Evolutionary conservation across 2,329 filamentous ascomycete genomes (phyloP).

Genomic region (Purpureocillium takamizusanense): DNA sequence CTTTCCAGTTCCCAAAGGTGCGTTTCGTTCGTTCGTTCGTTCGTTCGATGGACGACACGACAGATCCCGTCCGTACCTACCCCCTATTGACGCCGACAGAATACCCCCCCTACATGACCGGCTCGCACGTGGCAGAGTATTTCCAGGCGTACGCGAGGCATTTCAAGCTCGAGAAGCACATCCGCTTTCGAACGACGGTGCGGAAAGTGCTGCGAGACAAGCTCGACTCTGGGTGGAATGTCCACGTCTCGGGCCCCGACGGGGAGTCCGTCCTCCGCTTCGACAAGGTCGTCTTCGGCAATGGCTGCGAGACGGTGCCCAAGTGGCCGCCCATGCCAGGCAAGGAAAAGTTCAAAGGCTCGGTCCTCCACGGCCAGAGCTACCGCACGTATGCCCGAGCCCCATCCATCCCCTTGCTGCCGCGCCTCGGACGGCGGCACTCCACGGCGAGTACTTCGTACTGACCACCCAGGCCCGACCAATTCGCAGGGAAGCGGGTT

Average conservation of each 20-base stretch:
- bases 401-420: too few relatives aligned
- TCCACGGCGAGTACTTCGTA: too few relatives aligned
- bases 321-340: constrained; percentile 27
- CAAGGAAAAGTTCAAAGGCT: constrained; percentile 19
- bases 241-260: not conserved
- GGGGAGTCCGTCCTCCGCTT: constrained; percentile 12
- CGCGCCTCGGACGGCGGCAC: too few relatives aligned
- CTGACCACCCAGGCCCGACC: constrained; percentile 10
- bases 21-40: not conserved
- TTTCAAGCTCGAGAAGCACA: constrained; percentile 17
- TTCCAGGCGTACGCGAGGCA: constrained; percentile 24
- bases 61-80: too few relatives aligned
- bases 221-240: constrained; percentile 1
- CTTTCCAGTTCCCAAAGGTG: constrained; percentile 22
- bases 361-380: constrained; percentile 9
- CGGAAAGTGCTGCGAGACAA: constrained; percentile 8
- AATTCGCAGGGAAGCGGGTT: constrained; percentile 23
- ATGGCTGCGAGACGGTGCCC: constrained; percentile 23
- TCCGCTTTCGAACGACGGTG: constrained; percentile 18
- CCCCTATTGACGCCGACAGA: too few relatives aligned
- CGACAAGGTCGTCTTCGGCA: constrained; percentile 29
- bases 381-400: not conserved
- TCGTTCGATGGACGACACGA: too few relatives aligned
- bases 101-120: constrained; percentile 13
- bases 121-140: constrained; percentile 20